Base-by-base conservation (phyloP, 371 early-diverging fungal species). In the Lichtheimia hyalospora region DNA sequence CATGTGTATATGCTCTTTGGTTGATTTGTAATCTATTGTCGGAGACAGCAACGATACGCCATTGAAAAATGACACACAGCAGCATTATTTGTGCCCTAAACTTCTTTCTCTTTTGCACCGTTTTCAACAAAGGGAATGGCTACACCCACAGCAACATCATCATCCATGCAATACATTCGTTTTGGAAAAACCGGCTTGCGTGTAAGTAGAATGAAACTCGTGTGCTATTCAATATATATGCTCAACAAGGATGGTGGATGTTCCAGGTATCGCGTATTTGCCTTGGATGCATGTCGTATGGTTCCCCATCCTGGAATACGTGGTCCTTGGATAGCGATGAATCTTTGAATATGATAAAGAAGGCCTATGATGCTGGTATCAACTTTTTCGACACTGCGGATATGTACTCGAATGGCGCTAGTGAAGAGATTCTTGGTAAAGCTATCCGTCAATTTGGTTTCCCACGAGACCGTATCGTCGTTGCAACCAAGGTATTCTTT, bases 341-440 rank as follows among this genome's bases (percentile, higher is more conserved):
- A 34, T 58, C 71, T 4, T 51, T 79, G 20, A 56, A 68, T 3
- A 24, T 82, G 49, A 77, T 83, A 21, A 70, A 72, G 34, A 60
- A 73, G 21, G 81, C 81, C 2, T 81, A 68, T 50, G 73, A 79
- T 49, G 64, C 66, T n/a, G 82, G 82, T 18, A 73, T 80, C 60
- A 77, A 80, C 51, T 77, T 75, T 41, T 77, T 70, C 55, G 75
- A 64, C 41, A 70, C 62, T 5, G 64, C 65, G 8, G 51, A 68
- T 34, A n/a, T 62, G 2, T 82, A 82, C 55, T 67, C 69, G 14
- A 68, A 69, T 54, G 79, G 79, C 12, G 69, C 66, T 20, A 68
- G 70, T 27, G 77, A 82, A 41, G 51, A 58, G 5, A 62, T 81
- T 44, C 57, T 77, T 18, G 79, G 79, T 16, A 64, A 67, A 16